phyloP scores from a whole-genome alignment of 2,329 filamentous ascomycete genomes.

The Cryphonectria naterciae region DNA sequence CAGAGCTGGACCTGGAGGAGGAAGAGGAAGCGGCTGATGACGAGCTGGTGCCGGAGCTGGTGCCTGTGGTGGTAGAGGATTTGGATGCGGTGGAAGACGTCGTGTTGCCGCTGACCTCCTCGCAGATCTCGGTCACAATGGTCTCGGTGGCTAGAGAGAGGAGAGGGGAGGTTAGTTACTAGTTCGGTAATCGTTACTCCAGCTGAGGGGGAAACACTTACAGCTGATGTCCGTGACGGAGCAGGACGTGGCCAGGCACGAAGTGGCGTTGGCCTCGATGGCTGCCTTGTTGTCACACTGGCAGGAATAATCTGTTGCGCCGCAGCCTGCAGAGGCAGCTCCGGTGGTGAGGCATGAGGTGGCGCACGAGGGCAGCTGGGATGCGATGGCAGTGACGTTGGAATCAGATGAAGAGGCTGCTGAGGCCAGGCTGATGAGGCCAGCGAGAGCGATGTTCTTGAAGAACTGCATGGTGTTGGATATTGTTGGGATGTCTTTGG shows the following conservation, averaged over 20 bases:
- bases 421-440: constrained; percentile 23
- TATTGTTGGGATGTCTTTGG: not conserved
- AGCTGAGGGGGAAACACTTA: constrained; percentile 4
- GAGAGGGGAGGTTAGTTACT: not conserved
- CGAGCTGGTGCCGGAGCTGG: constrained; percentile 4
- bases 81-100: constrained; percentile 2
- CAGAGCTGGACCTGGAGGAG: constrained; percentile 17
- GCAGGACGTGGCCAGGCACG: constrained; percentile 22
- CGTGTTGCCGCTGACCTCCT: constrained; percentile 13
- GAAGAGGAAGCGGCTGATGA: constrained; percentile 14
- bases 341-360: constrained; percentile 20
- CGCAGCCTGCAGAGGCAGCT: constrained; percentile 24
- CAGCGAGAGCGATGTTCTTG: constrained; percentile 26
- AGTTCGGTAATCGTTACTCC: not conserved
- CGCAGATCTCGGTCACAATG: constrained; percentile 23
- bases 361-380: constrained; percentile 28
- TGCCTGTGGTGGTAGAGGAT: constrained; percentile 3
- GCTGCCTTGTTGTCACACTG: constrained; percentile 23
- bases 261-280: constrained; percentile 16
- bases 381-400: constrained; percentile 17
- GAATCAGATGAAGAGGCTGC: constrained; percentile 16
- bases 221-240: constrained; percentile 25
- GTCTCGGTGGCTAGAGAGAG: constrained; percentile 21
- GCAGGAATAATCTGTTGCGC: constrained; percentile 25
- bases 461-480: constrained; percentile 30